phyloP scores from a whole-genome alignment of 805 yeast genomes.

The Candida maris region DNA sequence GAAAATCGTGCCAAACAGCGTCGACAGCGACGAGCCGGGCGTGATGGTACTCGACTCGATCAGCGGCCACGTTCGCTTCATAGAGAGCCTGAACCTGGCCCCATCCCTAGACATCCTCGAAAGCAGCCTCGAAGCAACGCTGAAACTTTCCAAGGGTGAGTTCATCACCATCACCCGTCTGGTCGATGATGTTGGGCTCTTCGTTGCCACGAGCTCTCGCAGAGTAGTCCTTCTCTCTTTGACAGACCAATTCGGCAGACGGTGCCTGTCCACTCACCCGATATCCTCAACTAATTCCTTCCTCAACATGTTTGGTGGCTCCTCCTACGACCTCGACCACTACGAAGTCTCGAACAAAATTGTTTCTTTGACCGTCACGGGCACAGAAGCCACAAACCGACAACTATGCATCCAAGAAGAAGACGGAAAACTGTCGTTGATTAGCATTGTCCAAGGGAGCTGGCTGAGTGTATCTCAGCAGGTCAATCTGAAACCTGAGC shows the following conservation, averaged over 20 bases:
- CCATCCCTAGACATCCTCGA: constrained; percentile 45
- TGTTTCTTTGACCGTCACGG: constrained; percentile 44
- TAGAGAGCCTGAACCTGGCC: constrained; percentile 71
- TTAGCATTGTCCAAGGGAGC: constrained; percentile 33
- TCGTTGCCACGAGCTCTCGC: constrained; percentile 66
- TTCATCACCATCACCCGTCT: constrained; percentile 51
- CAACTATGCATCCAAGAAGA: constrained; percentile 44
- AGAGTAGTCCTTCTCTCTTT: constrained; percentile 59
- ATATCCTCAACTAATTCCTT: constrained; percentile 21
- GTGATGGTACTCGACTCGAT: constrained; percentile 58
- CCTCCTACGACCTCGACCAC: constrained; percentile 17
- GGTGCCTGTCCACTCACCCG: constrained; percentile 30
- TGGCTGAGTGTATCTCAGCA: constrained; percentile 28
- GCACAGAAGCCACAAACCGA: constrained; percentile 45
- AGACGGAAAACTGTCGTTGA: constrained; percentile 38
- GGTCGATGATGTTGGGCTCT: constrained; percentile 72
- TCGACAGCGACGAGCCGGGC: constrained; percentile 54
- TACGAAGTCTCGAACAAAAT: constrained; percentile 41
- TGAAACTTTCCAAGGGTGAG: constrained; percentile 52
- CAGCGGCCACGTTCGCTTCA: constrained; percentile 60
- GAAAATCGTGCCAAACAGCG: constrained; percentile 56
- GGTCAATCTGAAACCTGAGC: constrained; percentile 18
- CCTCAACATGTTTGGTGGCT: constrained; percentile 16
- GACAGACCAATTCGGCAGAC: constrained; percentile 66
- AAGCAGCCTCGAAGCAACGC: constrained; percentile 32